Evolutionary conservation across 805 yeast genomes (phyloP), one percentile per base, ranked within the genome.

Genomic region (Barnettozyma sucrosica): DNA sequence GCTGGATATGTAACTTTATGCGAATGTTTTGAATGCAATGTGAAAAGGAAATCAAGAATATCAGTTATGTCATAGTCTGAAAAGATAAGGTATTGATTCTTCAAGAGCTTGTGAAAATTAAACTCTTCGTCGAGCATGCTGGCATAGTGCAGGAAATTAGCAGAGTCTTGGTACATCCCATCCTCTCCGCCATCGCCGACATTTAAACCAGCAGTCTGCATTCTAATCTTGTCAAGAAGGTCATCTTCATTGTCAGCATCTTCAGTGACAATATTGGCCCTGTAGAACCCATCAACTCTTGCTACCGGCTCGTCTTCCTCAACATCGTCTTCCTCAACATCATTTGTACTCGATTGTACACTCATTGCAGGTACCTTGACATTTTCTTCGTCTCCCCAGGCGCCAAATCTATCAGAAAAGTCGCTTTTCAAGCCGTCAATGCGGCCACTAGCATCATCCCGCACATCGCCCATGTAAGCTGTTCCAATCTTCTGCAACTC

Each of bases 31-130:
- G 80, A 80, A 10, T 84, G 83, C 58, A 76, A 74, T n/a, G 70
- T 69, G 20, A 87, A 64, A 16, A 90, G 78, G 44, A 77, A 66
- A 47, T 75, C 71, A 23, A 89, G 70, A 39, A 90, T 80, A 58
- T 85, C 89, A 0, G 96, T 95, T 28, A 86, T 81, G 21, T 70
- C 72, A 53, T 79, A 72, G 57, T 84, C 89, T 16, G 77, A 69
- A 55, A 81, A 82, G 52, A 76, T 76, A 41, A 85, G 70, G 56
- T 65, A 84, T 61, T 84, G 86, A 38, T 79, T 80, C 14, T 78
- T 76, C 5, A 75, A 45, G 13, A 83, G 62, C 50, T 68, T 74
- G 36, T 71, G 75, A 61, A 80, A 85, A 51, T 83, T 80, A 56
- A 82, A 85, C 7, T 68, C 72, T 7, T 62, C 65, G 30, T 64